phyloP scores from a whole-genome alignment of 345 rosid genomes.

The Raphanus sativus region DNA sequence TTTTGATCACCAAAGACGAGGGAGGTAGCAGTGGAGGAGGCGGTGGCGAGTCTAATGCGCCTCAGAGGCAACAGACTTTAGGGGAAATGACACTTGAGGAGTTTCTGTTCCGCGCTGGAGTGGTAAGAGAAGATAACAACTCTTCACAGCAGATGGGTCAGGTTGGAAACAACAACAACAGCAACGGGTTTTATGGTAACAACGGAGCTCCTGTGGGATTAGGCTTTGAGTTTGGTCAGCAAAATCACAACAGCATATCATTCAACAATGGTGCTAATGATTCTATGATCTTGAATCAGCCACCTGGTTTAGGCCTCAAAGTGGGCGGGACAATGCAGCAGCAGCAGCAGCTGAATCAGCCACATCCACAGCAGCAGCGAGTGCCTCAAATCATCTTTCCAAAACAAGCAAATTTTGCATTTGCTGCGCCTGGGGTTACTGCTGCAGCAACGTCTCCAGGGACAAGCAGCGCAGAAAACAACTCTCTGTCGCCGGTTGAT shows the following conservation, averaged over 20 bases:
- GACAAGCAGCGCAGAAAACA: slow-evolving; percentile 57
- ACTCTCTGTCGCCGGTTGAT: slow-evolving; percentile 78
- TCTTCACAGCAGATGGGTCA: slow-evolving; percentile 42
- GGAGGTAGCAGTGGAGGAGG: slow-evolving; percentile 41
- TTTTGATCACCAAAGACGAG: slow-evolving; percentile 56
- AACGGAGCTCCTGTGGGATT: slow-evolving; percentile 42
- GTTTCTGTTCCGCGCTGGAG: slow-evolving; percentile 79
- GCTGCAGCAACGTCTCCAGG: slow-evolving; percentile 66
- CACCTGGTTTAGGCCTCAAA: slow-evolving; percentile 49
- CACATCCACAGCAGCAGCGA: slow-evolving; percentile 21
- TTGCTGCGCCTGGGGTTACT: slow-evolving; percentile 54
- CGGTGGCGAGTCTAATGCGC: slow-evolving; percentile 38
- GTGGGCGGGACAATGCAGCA: slow-evolving; percentile 46
- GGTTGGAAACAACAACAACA: slow-evolving; percentile 40
- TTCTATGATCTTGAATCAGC: slow-evolving; percentile 44
- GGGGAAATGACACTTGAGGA: slow-evolving; percentile 94
- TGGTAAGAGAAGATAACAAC: slow-evolving; percentile 70
- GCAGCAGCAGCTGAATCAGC: slow-evolving; percentile 16
- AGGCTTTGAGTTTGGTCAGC: slow-evolving; percentile 60
- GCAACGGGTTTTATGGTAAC: slow-evolving; percentile 47
- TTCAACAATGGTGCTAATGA: slow-evolving; percentile 41
- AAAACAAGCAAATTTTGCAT: slow-evolving; percentile 62
- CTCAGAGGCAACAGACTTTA: slow-evolving; percentile 57
- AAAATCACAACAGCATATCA: slow-evolving; percentile 47
- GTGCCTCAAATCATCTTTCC: slow-evolving; percentile 51